Conservation (phyloP, 2,329 filamentous ascomycete species). For the Chaetomium strumarium region DNA sequence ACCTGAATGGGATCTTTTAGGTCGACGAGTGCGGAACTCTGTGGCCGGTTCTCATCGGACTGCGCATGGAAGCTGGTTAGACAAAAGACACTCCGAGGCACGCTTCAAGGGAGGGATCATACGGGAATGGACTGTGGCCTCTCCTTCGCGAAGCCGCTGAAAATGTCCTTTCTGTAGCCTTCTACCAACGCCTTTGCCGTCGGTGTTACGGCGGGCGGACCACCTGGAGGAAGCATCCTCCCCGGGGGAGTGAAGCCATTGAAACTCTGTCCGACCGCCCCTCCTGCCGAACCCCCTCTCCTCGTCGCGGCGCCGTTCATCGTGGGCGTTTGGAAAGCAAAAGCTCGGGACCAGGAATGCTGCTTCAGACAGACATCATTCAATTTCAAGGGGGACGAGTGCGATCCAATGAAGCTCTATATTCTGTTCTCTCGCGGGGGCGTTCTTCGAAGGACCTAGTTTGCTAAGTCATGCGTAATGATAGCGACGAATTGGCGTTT, state of each 20-base stretch:
- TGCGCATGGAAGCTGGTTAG: slow-evolving; percentile 27
- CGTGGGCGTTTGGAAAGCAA: slow-evolving; percentile 4
- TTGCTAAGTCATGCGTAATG: slow-evolving; percentile 5
- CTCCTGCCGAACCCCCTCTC: slow-evolving; percentile 16
- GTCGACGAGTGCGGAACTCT: slow-evolving; percentile 53
- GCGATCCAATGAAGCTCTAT: too few relatives aligned
- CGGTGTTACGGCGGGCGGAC: slow-evolving; percentile 32
- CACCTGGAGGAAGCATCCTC: slow-evolving; percentile 26
- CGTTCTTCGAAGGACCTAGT: background rate
- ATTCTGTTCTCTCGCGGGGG: background rate
- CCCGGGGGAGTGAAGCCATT: slow-evolving; percentile 31
- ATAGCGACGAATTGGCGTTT: background rate
- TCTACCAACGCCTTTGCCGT: slow-evolving; percentile 49
- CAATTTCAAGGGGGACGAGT: background rate
- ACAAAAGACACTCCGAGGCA: background rate
- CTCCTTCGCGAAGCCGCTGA: slow-evolving; percentile 49
- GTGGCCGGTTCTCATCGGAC: slow-evolving; percentile 46
- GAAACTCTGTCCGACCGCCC: background rate
- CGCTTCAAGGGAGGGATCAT: slow-evolving; percentile 27
- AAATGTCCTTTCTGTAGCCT: slow-evolving; percentile 52
- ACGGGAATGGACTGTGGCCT: slow-evolving; percentile 54
- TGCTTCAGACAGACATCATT: slow-evolving; percentile 10
- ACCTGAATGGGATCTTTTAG: slow-evolving; percentile 72
- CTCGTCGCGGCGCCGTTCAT: slow-evolving; percentile 25
- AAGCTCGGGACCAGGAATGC: background rate